Evolutionary conservation across 2,329 filamentous ascomycete genomes (phyloP).

Genomic region (Fusarium dlaminii): DNA sequence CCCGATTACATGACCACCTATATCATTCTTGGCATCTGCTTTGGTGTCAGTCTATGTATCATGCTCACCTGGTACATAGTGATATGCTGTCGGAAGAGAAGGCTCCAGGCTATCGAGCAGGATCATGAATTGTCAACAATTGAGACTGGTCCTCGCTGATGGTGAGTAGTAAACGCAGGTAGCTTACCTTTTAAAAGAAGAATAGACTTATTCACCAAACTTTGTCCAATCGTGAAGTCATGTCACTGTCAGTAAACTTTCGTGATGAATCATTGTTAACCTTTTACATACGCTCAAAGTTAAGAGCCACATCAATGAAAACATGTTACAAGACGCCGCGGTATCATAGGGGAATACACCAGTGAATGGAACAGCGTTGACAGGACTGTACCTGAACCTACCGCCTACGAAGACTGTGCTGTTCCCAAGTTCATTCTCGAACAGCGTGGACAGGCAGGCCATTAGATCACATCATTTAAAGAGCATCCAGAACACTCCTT

Average conservation of each 20-base stretch:
- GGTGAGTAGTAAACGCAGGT: not conserved
- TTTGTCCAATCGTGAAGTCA: not conserved
- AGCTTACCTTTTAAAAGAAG: no score
- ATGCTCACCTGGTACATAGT: not conserved
- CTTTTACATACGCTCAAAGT: not conserved
- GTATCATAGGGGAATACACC: no score
- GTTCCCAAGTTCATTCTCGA: not conserved
- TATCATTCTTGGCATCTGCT: not conserved
- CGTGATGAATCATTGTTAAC: not conserved
- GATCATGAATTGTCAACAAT: not conserved
- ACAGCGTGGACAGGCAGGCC: not conserved
- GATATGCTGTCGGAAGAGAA: not conserved
- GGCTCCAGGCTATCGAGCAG: not conserved
- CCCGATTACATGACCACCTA: no score
- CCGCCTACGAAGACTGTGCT: not conserved
- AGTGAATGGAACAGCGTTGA: rapidly evolving
- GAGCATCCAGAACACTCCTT: not conserved
- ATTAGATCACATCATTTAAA: not conserved
- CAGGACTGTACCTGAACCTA: not conserved
- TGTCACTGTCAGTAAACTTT: not conserved
- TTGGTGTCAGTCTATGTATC: not conserved
- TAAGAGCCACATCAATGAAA: not conserved
- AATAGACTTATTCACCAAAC: not conserved
- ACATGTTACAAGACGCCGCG: not conserved
- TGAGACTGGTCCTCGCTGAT: no score